Percentiles rank a stretch among this genome's conserved stretches.
phyloP scores from a whole-genome alignment of 805 yeast genomes.

The Saccharomycopsis sp. region DNA sequence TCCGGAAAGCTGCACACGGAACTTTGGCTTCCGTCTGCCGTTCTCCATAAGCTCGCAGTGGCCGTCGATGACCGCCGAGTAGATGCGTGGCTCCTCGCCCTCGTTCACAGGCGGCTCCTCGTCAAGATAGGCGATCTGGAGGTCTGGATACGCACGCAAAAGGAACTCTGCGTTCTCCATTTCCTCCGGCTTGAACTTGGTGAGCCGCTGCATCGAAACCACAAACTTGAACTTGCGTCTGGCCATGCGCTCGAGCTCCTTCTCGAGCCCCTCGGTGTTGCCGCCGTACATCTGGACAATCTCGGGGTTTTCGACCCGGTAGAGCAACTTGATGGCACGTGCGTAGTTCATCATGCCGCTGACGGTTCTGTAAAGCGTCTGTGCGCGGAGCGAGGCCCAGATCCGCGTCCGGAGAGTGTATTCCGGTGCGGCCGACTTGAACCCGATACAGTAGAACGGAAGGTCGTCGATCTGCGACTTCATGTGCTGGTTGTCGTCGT shows the following conservation, averaged over 20 bases:
- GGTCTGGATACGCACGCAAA: slow-evolving; percentile 65
- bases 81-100: slow-evolving; percentile 32
- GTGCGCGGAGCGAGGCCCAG: slow-evolving; percentile 83
- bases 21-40: slow-evolving; percentile 53
- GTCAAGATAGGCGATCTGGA: slow-evolving; percentile 49
- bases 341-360: slow-evolving; percentile 79
- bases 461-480: slow-evolving; percentile 44
- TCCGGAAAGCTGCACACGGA: slow-evolving; percentile 74
- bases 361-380: slow-evolving; percentile 75
- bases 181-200: slow-evolving; percentile 59
- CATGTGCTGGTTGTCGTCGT: slow-evolving; percentile 40
- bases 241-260: slow-evolving; percentile 66
- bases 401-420: slow-evolving; percentile 65
- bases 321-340: slow-evolving; percentile 63
- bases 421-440: slow-evolving; percentile 57
- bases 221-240: slow-evolving; percentile 72
- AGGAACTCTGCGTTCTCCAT: slow-evolving; percentile 59
- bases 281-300: slow-evolving; percentile 38
- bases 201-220: slow-evolving; percentile 82
- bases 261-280: slow-evolving; percentile 51
- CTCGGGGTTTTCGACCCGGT: slow-evolving; percentile 58
- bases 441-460: slow-evolving; percentile 69
- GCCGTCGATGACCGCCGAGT: slow-evolving; percentile 65
- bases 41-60: slow-evolving; percentile 49
- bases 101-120: slow-evolving; percentile 31